Conservation (phyloP, 495 filamentous ascomycete genomes). For the Articulospora tetracladia region DNA sequence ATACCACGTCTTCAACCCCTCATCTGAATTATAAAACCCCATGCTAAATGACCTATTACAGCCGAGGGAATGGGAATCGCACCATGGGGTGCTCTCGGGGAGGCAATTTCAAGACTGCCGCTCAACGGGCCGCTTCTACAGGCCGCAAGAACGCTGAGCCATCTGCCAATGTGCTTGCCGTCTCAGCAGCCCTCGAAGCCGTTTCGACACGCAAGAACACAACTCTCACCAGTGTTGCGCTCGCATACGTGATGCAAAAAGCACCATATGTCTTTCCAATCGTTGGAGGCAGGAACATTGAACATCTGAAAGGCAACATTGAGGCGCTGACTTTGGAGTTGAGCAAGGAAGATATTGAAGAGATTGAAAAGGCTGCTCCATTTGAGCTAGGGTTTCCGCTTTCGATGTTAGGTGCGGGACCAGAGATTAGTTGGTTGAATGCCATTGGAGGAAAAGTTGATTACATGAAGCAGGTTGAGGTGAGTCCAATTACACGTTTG, state of each 20-base stretch:
- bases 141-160: conserved; percentile 22
- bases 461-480: background rate
- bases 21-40: background rate
- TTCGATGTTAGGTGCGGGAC: background rate
- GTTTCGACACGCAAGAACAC: conserved; percentile 49
- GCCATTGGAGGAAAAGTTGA: background rate
- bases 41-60: conserved; percentile 16
- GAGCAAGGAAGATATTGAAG: conserved; percentile 53
- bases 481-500: background rate
- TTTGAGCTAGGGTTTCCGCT: conserved; percentile 62
- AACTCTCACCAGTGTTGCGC: conserved; percentile 52
- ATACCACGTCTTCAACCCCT: background rate
- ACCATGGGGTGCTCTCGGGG: conserved; percentile 59
- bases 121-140: conserved; percentile 22
- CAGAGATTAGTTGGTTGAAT: background rate
- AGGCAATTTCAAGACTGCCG: conserved; percentile 54
- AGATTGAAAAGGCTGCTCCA: conserved; percentile 55
- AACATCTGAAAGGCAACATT: conserved; percentile 62
- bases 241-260: conserved; percentile 72
- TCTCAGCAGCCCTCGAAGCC: conserved; percentile 49
- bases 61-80: conserved; percentile 65
- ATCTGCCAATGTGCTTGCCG: conserved; percentile 33
- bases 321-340: conserved; percentile 56
- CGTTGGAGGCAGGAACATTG: conserved; percentile 53
- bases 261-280: conserved; percentile 72